A percentile compares a stretch with the other conserved stretches of the same genome.
These are phyloP conservation scores for Akanthomyces uredinophilus DNA, from an alignment of 2,329 filamentous ascomycete genomes.

Conservation along the genomic window DNA sequence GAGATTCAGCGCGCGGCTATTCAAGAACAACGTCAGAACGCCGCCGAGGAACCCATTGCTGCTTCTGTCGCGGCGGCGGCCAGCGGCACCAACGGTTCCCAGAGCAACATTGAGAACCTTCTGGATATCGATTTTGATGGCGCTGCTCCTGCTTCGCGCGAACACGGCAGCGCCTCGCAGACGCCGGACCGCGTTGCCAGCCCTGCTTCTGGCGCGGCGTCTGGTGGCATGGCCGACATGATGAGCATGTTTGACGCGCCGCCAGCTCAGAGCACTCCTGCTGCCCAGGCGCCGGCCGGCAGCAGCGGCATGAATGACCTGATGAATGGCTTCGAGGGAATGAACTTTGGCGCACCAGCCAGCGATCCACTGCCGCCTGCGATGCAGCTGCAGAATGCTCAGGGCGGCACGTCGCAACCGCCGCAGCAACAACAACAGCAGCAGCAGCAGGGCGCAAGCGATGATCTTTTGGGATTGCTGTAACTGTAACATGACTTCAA, in stretches of 20 bases:
- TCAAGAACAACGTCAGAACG: constrained; percentile 90
- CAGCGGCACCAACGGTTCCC: constrained; percentile 54
- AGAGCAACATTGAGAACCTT: constrained; percentile 87
- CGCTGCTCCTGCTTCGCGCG: constrained; percentile 80
- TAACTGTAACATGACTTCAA: constrained; percentile 23
- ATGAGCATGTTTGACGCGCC: constrained; percentile 67
- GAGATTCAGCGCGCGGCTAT: constrained; percentile 93
- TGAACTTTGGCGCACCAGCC: constrained; percentile 63
- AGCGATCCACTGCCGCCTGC: constrained; percentile 61
- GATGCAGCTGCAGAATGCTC: constrained; percentile 46
- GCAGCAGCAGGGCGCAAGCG: constrained; percentile 51
- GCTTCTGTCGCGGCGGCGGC: constrained; percentile 70
- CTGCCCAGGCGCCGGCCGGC: constrained; percentile 22
- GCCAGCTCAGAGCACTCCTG: constrained; percentile 42
- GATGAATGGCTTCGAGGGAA: constrained; percentile 79
- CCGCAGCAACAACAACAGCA: constrained; percentile 24
- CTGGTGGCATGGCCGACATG: constrained; percentile 55
- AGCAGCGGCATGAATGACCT: constrained; percentile 74
- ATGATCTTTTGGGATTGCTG: constrained; percentile 51
- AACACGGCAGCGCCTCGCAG: constrained; percentile 48
- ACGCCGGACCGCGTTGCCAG: constrained; percentile 67
- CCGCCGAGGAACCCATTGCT: constrained; percentile 88
- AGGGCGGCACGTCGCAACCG: constrained; percentile 21
- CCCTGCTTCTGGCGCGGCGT: constrained; percentile 42
- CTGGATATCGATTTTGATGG: constrained; percentile 96